Conservation (phyloP, 306 rosid genomes). For the Rosa chinensis region DNA sequence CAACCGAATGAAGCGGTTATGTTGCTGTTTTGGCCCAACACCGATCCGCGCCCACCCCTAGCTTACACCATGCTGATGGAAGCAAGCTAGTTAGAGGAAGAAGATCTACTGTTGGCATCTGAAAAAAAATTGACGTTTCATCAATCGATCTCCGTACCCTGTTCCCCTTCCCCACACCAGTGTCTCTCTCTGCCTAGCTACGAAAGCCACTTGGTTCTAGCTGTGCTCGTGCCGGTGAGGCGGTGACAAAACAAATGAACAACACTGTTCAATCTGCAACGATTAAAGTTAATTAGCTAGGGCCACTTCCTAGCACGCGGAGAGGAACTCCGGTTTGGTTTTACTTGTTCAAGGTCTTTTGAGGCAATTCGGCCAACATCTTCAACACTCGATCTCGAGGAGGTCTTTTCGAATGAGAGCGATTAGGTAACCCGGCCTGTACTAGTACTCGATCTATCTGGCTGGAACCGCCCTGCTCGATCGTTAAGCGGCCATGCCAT, state of each 20-base stretch:
- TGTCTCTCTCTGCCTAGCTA: not conserved
- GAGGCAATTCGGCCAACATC: not conserved
- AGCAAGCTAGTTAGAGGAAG: not conserved
- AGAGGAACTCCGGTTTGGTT: not conserved
- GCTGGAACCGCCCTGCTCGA: not conserved
- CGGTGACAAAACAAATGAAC: not conserved
- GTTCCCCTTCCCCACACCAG: not conserved
- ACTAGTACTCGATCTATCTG: not conserved
- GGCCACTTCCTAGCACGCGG: not conserved
- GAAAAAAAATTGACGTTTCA: not conserved
- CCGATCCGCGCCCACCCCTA: not conserved
- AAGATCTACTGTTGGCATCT: not conserved
- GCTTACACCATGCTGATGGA: not conserved
- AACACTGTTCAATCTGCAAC: not conserved
- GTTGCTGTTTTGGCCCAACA: no score
- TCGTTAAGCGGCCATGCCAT: not conserved
- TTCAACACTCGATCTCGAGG: no score
- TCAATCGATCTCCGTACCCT: not conserved
- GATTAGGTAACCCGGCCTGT: not conserved
- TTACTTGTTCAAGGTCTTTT: not conserved
- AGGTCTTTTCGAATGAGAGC: no score
- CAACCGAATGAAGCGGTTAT: no score
- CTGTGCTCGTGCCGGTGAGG: not conserved
- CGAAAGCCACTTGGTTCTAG: not conserved
- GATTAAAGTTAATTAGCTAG: not conserved